Base-by-base conservation (phyloP, 208 protist genomes). In the Trypanosoma grayi region DNA sequence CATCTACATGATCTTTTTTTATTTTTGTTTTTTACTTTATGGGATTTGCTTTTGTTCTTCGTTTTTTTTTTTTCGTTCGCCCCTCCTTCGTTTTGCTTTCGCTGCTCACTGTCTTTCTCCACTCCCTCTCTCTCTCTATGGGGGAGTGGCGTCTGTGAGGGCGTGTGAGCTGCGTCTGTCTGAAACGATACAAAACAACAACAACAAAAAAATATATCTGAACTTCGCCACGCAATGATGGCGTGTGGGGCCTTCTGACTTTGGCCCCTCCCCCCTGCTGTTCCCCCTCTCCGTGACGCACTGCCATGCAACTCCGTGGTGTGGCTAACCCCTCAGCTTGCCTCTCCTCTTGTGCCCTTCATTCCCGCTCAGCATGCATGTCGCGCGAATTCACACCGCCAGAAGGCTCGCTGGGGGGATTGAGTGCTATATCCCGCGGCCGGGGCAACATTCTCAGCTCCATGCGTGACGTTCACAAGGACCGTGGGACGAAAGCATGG, bases 401-500 rank as follows among this genome's bases (percentile, higher is more conserved):
- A 27, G 10, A 11, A 27, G 16, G 50, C 45, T 16, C 45, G 18
- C 20, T 56, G 40, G 40, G 20, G 31, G 11, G 43, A 8, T 22
- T 7, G n/a, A 41, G 33, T 22, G 36, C 36, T 33, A 25, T 11
- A 16, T 24, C 8, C 2, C 28, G 53, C 16, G 14, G 22, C 34
- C 39, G 36, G 3, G 43, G 6, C 11, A 28, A 65, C 40, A 40
- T 31, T 30, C 20, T 65, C 8, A 33, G 34, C 13, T 62, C 58
- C 0, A 48, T 65, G 20, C 31, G 50, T 16, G 13, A n/a, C n/a
- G 44, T 27, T 33, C 50, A 20, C 22, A 55, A 6, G 34, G 57
- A 54, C 50, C 45, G 45, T 24, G 78, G 55, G 40, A 80, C 79
- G 54, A 72, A 60, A 7, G 79, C 73, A 37, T 81, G 75, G 79